Evolutionary conservation across 306 rosid species (phyloP).

Genomic region (Fragaria nilgerrensis): DNA sequence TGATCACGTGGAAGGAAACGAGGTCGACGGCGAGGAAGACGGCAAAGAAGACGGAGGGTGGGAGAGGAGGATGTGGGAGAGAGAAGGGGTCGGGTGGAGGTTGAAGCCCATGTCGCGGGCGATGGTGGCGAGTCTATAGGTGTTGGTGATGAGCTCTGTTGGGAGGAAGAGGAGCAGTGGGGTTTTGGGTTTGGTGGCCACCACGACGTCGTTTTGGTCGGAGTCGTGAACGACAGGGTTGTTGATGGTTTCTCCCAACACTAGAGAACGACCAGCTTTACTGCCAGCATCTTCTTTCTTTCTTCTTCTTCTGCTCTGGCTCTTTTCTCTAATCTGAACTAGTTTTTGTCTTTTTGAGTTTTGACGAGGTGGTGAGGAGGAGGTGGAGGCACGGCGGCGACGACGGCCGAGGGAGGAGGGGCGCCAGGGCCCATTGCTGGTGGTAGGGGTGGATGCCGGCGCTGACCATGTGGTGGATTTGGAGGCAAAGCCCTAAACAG

Average conservation of each 20-base stretch:
- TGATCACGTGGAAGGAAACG: constrained; percentile 34
- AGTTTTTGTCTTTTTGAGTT: neutral
- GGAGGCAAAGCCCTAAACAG: no score
- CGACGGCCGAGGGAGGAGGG: no score
- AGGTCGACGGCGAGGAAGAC: constrained; percentile 28
- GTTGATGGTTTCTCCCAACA: constrained; percentile 50
- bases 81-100: constrained; percentile 60
- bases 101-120: constrained; percentile 61
- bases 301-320: neutral
- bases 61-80: constrained; percentile 62
- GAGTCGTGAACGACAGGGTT: constrained; percentile 19
- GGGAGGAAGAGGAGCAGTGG: constrained; percentile 53
- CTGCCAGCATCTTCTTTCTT: constrained; percentile 47
- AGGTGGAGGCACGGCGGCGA: no score
- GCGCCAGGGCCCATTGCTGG: no score
- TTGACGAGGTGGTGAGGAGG: no score
- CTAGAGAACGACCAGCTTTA: constrained; percentile 68
- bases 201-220: neutral
- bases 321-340: neutral
- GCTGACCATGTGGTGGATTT: no score
- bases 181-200: constrained; percentile 25
- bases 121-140: constrained; percentile 56
- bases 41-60: constrained; percentile 30
- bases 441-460: no score
- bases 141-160: constrained; percentile 49